Conservation (phyloP, 2,329 filamentous ascomycete genomes). For the Lomentospora prolificans region DNA sequence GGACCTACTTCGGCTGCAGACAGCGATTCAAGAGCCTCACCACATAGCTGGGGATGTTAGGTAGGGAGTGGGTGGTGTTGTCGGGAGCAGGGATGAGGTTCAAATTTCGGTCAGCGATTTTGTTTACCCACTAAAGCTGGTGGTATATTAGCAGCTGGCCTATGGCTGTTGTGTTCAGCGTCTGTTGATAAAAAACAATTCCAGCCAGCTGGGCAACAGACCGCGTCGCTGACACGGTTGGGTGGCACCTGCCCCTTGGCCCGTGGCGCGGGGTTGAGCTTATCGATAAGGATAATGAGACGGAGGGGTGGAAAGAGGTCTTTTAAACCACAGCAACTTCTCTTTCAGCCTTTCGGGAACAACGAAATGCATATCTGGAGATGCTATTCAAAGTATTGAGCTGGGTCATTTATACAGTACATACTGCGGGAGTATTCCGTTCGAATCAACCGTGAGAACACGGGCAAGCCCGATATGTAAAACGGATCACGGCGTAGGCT, state of each 20-base stretch:
- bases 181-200: not conserved
- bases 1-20: no score
- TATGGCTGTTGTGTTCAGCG: no score
- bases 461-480: no score
- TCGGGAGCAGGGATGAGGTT: not conserved
- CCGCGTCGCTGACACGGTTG: not conserved
- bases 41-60: not conserved
- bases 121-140: not conserved
- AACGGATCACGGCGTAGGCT: no score
- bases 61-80: not conserved
- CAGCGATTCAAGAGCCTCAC: no score
- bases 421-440: no score
- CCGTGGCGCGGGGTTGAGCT: not conserved
- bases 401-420: no score
- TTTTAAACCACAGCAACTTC: not conserved
- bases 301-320: not conserved
- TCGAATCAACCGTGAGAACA: no score
- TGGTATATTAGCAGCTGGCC: not conserved
- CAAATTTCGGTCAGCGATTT: not conserved
- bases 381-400: no score
- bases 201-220: not conserved
- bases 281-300: constrained; percentile 1
- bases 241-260: not conserved
- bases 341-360: no score
- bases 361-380: no score